phyloP scores from a whole-genome alignment of 345 rosid species.

The Limnanthes douglasii region DNA sequence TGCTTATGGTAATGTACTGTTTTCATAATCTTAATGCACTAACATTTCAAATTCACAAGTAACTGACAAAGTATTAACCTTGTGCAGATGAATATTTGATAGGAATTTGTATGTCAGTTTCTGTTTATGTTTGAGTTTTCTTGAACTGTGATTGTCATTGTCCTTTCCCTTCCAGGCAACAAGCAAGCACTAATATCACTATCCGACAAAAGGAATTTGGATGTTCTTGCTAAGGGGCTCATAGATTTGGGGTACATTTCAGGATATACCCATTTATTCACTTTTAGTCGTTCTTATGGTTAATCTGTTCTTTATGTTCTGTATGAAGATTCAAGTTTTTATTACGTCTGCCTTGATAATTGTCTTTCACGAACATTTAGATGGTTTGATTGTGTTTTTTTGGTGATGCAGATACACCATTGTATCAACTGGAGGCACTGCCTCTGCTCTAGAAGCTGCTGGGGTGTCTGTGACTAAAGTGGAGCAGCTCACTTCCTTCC shows the following conservation, averaged over 20 bases:
- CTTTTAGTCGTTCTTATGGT: too few species aligned
- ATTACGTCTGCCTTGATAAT: background rate
- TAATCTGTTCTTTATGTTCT: background rate
- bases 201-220: slow-evolving; percentile 65
- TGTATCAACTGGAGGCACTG: slow-evolving; percentile 97
- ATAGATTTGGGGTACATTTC: slow-evolving; percentile 52
- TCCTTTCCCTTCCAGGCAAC: slow-evolving; percentile 19
- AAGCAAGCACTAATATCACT: slow-evolving; percentile 81
- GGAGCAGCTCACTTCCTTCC: slow-evolving; percentile 69
- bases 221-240: slow-evolving; percentile 52
- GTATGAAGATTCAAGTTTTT: too few species aligned
- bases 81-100: too few species aligned
- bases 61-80: too few species aligned
- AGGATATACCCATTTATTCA: too few species aligned
- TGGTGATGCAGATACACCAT: slow-evolving; percentile 41
- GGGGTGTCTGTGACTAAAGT: slow-evolving; percentile 85
- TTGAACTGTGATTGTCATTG: background rate
- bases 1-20: slow-evolving; percentile 22
- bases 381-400: background rate
- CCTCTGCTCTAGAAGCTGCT: slow-evolving; percentile 56
- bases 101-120: background rate
- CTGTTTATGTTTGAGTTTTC: background rate
- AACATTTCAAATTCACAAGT: too few species aligned
- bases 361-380: background rate
- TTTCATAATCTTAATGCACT: background rate